Evolutionary conservation across 257 asterid species (phyloP).

Genomic region (Gentiana straminea): DNA sequence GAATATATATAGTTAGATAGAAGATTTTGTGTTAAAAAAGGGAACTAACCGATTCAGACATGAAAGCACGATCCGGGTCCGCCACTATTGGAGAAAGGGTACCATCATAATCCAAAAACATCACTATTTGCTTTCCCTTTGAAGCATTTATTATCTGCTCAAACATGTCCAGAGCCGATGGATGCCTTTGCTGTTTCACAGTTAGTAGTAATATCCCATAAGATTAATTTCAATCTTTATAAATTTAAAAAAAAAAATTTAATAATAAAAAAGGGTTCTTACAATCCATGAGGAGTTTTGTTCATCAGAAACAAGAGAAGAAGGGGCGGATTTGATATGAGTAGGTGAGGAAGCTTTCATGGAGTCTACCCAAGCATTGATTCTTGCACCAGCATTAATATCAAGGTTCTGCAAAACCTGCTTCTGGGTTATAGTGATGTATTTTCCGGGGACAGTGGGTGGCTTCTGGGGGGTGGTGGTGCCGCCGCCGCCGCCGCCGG

Average conservation of each 20-base stretch:
- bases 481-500: conserved; percentile 19
- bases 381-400: conserved; percentile 31
- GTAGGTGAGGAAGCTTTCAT: conserved; percentile 95
- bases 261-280: background rate
- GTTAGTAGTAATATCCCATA: too few relatives aligned
- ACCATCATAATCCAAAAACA: conserved; percentile 73
- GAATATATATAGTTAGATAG: background rate
- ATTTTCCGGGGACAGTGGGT: conserved; percentile 59
- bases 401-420: conserved; percentile 53
- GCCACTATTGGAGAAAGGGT: conserved; percentile 65
- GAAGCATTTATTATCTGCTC: conserved; percentile 18
- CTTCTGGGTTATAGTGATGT: conserved; percentile 54
- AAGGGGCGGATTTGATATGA: conserved; percentile 32
- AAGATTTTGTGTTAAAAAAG: background rate
- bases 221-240: too few relatives aligned
- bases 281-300: conserved; percentile 47
- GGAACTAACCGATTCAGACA: conserved; percentile 49
- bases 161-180: conserved; percentile 43
- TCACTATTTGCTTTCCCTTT: conserved; percentile 39
- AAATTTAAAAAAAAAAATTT: too few relatives aligned
- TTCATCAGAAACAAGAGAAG: conserved; percentile 27
- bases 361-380: conserved; percentile 66
- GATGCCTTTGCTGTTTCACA: conserved; percentile 35
- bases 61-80: conserved; percentile 69
- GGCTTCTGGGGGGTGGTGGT: conserved; percentile 53